A percentile compares a stretch with the other conserved stretches of the same genome.
Conservation (phyloP, 495 filamentous ascomycete genomes). For the Penicillium bovifimosum region DNA sequence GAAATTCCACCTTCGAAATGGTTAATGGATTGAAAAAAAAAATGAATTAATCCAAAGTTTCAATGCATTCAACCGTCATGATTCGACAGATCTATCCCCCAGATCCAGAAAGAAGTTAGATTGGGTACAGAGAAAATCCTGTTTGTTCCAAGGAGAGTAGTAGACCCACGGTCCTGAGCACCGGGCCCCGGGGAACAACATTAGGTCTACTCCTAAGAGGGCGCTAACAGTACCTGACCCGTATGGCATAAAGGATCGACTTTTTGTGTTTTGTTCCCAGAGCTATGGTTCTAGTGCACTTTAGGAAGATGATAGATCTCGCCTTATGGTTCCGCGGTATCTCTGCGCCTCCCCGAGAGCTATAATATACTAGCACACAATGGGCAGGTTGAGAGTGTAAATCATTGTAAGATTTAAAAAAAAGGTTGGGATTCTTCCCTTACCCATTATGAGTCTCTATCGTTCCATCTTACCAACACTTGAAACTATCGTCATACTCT, state of each 20-base stretch:
- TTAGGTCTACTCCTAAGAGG: conserved; percentile 22
- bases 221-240: conserved; percentile 26
- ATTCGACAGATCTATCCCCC: conserved; percentile 18
- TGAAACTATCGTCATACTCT: conserved; percentile 1
- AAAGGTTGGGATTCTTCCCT: neutral
- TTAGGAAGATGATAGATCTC: conserved; percentile 47
- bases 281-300: conserved; percentile 38
- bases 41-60: neutral
- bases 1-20: neutral
- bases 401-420: no score
- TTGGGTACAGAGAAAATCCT: conserved; percentile 12
- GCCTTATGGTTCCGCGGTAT: conserved; percentile 10
- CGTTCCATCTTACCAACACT: no score
- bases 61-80: neutral
- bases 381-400: neutral
- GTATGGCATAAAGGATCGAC: conserved; percentile 35
- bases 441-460: neutral
- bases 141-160: conserved; percentile 11
- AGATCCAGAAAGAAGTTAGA: conserved; percentile 13
- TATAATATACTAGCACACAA: neutral
- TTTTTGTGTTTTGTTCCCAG: conserved; percentile 24
- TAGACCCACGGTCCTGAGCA: conserved; percentile 32
- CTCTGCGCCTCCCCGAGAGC: conserved; percentile 20
- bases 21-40: no score
- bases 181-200: conserved; percentile 40